phyloP scores from a whole-genome alignment of 1,139 yeast genomes.

The Insectozyma bohioensis region DNA sequence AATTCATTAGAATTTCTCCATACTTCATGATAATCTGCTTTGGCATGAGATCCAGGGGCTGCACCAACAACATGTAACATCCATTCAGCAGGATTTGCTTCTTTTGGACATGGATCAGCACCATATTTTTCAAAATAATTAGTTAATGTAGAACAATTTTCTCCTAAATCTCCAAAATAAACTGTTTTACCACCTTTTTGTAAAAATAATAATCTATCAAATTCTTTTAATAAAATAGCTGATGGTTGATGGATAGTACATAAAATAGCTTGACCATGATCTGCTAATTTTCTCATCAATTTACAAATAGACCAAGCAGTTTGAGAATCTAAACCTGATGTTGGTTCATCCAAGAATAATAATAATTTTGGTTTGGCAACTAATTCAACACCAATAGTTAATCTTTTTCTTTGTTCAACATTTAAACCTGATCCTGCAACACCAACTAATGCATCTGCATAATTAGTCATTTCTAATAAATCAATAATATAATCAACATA shows the following conservation, averaged over 20 bases:
- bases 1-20: conserved; percentile 33
- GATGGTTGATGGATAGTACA: conserved; percentile 48
- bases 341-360: conserved; percentile 39
- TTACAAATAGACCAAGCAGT: conserved; percentile 47
- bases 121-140: conserved; percentile 61
- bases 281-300: conserved; percentile 42
- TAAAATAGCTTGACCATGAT: conserved; percentile 43
- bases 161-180: conserved; percentile 66
- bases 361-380: conserved; percentile 40
- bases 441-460: conserved; percentile 42
- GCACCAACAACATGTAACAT: conserved; percentile 54
- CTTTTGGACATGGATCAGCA: conserved; percentile 37
- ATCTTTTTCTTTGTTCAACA: conserved; percentile 39
- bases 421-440: conserved; percentile 43
- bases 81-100: conserved; percentile 59
- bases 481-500: conserved; percentile 38
- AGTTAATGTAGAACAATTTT: conserved; percentile 47
- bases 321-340: conserved; percentile 44
- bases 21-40: conserved; percentile 33
- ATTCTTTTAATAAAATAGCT: conserved; percentile 36
- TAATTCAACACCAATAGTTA: conserved; percentile 41
- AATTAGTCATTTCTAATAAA: conserved; percentile 32
- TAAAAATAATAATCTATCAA: conserved; percentile 37
- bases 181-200: conserved; percentile 58
- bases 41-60: conserved; percentile 36